Evolutionary conservation across 2,329 filamentous ascomycete species (phyloP).

Genomic region (Colletotrichum shisoi): DNA sequence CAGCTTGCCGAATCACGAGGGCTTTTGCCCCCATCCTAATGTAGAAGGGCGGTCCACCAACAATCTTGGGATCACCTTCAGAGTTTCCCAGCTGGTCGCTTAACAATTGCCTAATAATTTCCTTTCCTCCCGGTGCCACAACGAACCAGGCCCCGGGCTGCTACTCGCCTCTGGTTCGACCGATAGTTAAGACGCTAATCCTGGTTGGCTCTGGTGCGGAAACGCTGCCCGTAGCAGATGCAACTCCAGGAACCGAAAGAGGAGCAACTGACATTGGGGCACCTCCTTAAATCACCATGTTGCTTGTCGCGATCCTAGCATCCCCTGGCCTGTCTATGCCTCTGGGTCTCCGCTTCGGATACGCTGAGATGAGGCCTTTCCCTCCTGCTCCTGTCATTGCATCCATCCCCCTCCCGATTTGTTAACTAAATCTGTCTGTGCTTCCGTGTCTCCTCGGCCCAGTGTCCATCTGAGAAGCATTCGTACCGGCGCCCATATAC

Average conservation of each 20-base stretch:
- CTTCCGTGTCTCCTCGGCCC: neutral
- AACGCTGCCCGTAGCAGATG: constrained; percentile 38
- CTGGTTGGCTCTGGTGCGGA: constrained; percentile 34
- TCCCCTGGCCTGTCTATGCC: constrained; percentile 33
- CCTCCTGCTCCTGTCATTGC: constrained; percentile 26
- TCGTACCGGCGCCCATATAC: constrained; percentile 6
- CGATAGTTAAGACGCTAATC: constrained; percentile 34
- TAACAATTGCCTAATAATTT: constrained; percentile 23
- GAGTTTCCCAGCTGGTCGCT: constrained; percentile 29
- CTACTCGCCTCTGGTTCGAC: constrained; percentile 32
- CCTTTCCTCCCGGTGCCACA: constrained; percentile 30
- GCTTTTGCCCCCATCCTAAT: constrained; percentile 10
- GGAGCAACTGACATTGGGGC: constrained; percentile 38
- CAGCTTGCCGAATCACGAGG: neutral
- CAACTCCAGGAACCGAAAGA: constrained; percentile 33
- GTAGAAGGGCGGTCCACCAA: constrained; percentile 22
- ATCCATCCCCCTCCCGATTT: constrained; percentile 1
- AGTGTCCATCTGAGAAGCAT: neutral
- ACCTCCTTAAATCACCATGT: constrained; percentile 38
- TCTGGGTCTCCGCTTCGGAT: constrained; percentile 23
- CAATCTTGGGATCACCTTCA: constrained; percentile 36
- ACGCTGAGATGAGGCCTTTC: constrained; percentile 26
- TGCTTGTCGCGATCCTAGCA: constrained; percentile 29
- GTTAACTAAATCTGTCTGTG: constrained; percentile 26
- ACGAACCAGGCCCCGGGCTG: constrained; percentile 15